Conservation (phyloP, 768 basidiomycete genomes). For the Phaeotremella skinneri region DNA sequence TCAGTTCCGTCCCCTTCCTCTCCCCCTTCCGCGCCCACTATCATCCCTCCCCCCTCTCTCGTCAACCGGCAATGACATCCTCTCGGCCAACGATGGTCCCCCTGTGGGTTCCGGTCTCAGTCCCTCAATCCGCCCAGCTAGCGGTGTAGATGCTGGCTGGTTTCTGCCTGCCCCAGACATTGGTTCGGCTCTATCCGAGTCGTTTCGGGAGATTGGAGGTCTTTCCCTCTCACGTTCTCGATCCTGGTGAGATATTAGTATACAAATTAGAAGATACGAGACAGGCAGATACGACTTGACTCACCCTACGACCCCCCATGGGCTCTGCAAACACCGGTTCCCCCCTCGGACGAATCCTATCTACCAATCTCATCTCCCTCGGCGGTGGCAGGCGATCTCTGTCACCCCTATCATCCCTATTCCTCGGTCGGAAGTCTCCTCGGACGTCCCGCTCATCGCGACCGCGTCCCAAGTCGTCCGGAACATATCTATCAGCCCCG, state of each 20-base stretch:
- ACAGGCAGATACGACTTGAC: not conserved
- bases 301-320: not conserved
- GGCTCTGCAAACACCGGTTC: not conserved
- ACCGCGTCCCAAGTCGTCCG: not conserved
- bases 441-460: not conserved
- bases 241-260: not conserved
- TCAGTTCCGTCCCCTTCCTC: not conserved
- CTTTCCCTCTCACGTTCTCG: not conserved
- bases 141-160: not conserved
- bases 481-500: not conserved
- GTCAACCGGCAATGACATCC: not conserved
- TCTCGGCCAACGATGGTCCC: not conserved
- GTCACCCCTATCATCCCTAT: not conserved
- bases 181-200: not conserved
- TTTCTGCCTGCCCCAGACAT: not conserved
- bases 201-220: not conserved
- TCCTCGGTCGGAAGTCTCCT: not conserved
- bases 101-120: not conserved
- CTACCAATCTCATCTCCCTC: not conserved
- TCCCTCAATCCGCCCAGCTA: no score
- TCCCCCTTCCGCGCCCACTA: not conserved
- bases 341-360: conserved; percentile 2
- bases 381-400: no score
- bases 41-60: not conserved
- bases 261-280: not conserved